Conservation (phyloP, 768 basidiomycete genomes). For the Hericium coralloides region DNA sequence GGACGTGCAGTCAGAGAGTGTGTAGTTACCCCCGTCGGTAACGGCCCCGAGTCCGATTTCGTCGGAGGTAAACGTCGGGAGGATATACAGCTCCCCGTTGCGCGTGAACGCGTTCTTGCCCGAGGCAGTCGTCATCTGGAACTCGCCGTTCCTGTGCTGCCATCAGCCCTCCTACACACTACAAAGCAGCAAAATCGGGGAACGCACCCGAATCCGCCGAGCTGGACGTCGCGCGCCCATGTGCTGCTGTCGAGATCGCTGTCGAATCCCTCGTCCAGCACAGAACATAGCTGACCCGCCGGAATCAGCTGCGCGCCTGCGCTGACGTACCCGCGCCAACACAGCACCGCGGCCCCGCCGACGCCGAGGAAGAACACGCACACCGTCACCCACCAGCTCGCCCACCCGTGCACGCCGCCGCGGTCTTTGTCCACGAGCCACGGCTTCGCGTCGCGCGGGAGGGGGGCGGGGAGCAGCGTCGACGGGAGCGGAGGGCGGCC, state of each 20-base stretch:
- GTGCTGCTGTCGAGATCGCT: constrained; percentile 19
- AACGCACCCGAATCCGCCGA: constrained; percentile 42
- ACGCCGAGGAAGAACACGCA: constrained; percentile 33
- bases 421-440: constrained; percentile 36
- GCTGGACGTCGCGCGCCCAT: constrained; percentile 42
- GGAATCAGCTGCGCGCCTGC: constrained; percentile 28
- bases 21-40: constrained; percentile 30
- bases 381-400: constrained; percentile 43
- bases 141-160: constrained; percentile 33
- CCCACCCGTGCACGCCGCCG: constrained; percentile 22
- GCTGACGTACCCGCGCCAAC: constrained; percentile 32
- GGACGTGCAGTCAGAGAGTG: constrained; percentile 29
- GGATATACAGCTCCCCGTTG: constrained; percentile 46
- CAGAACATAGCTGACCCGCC: constrained; percentile 29
- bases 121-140: constrained; percentile 43
- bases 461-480: constrained; percentile 43
- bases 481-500: constrained; percentile 24
- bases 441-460: constrained; percentile 40
- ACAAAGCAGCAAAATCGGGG: constrained; percentile 1
- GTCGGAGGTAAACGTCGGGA: constrained; percentile 50
- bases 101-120: constrained; percentile 34
- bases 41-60: constrained; percentile 28
- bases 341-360: constrained; percentile 30
- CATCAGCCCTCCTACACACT: not conserved
- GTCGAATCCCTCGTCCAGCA: constrained; percentile 42